Percentiles rank a stretch among this genome's conserved stretches.
Evolutionary conservation across 495 filamentous ascomycete genomes (phyloP).

Genomic region (Xylaria cubensis): DNA sequence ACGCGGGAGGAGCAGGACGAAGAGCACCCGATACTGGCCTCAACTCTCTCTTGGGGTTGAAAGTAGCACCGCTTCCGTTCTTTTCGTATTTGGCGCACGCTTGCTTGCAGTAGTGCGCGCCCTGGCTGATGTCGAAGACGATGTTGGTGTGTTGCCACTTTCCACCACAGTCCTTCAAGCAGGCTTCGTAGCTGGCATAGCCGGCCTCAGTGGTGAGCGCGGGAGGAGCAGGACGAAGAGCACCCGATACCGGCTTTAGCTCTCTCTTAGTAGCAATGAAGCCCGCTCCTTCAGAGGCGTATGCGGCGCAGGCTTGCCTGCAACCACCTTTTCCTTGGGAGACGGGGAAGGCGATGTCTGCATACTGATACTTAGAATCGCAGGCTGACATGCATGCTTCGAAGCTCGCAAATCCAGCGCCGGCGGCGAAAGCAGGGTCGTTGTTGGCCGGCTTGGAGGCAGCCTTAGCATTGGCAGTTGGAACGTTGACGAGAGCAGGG

Average conservation of each 20-base stretch:
- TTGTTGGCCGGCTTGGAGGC: neutral
- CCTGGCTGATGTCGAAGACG: too few species aligned
- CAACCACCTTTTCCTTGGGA: neutral
- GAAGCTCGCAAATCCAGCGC: neutral
- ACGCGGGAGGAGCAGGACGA: neutral
- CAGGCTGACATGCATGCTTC: constrained; percentile 9
- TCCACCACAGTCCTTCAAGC: neutral
- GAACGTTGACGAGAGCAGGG: neutral
- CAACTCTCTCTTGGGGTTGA: neutral
- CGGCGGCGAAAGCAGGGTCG: neutral
- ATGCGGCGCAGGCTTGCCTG: constrained; percentile 7
- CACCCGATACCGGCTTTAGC: neutral
- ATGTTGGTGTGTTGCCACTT: neutral
- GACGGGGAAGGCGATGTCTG: constrained; percentile 5
- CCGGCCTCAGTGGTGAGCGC: neutral
- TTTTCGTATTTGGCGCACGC: constrained; percentile 3
- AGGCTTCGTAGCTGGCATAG: neutral
- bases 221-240: neutral
- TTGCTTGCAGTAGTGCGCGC: neutral
- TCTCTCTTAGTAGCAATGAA: neutral
- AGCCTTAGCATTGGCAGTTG: neutral
- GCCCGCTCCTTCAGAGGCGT: too few species aligned
- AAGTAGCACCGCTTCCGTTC: too few species aligned
- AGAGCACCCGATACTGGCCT: neutral
- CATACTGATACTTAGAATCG: neutral